These are phyloP conservation scores for Mycena vitilis DNA, from an alignment of 768 basidiomycete genomes.

Conservation along the genomic window DNA sequence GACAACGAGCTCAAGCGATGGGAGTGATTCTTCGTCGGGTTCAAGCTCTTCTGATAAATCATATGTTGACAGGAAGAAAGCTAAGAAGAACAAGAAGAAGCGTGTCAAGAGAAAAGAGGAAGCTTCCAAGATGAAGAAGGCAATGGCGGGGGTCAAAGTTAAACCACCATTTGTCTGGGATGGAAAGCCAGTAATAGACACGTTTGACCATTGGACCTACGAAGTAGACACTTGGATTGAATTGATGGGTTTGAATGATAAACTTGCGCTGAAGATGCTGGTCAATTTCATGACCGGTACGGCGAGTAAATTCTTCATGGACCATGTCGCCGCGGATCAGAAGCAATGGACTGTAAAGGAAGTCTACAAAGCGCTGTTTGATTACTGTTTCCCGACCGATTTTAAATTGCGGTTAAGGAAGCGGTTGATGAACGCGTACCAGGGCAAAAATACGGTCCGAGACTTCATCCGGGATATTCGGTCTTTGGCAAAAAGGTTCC, in stretches of 20 bases:
- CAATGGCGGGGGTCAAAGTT: slow-evolving; percentile 25
- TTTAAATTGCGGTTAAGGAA: slow-evolving; percentile 24
- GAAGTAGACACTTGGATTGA: slow-evolving; percentile 35
- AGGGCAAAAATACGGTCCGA: slow-evolving; percentile 26
- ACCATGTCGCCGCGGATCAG: slow-evolving; percentile 27
- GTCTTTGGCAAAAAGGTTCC: slow-evolving; percentile 25
- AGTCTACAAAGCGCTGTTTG: slow-evolving; percentile 29
- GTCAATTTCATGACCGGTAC: slow-evolving; percentile 37
- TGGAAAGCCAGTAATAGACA: slow-evolving; percentile 35
- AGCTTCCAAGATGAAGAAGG: not conserved
- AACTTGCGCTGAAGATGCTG: slow-evolving; percentile 29
- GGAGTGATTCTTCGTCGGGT: too few species aligned
- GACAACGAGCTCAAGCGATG: not conserved
- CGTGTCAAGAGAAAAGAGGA: too few species aligned
- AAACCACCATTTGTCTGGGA: slow-evolving; percentile 34
- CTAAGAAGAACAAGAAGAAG: too few species aligned
- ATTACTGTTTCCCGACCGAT: slow-evolving; percentile 30
- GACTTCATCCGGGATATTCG: slow-evolving; percentile 25
- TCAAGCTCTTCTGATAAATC: not conserved
- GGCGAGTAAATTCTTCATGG: slow-evolving; percentile 42
- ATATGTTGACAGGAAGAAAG: too few species aligned
- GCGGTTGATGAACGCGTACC: slow-evolving; percentile 26
- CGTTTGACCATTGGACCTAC: slow-evolving; percentile 34
- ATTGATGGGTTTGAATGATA: slow-evolving; percentile 27
- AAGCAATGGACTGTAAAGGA: slow-evolving; percentile 31